Conservation (phyloP, 1,139 yeast species). For the Geotrichum bryndzae region DNA sequence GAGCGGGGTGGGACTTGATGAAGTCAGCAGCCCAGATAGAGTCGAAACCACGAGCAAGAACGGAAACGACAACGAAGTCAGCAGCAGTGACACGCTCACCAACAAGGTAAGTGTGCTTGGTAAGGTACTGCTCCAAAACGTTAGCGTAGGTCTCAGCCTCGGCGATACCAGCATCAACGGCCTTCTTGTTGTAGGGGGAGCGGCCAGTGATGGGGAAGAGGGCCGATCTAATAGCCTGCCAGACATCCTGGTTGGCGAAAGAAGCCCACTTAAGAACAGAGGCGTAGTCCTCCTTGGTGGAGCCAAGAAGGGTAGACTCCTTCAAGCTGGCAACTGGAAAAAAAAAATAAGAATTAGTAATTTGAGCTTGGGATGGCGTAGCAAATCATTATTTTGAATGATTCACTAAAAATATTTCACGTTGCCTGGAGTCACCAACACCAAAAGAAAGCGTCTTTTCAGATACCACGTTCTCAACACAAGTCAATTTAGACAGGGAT, state of each 20-base stretch:
- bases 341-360: neutral
- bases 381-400: neutral
- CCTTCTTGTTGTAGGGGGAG: conserved; percentile 74
- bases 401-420: neutral
- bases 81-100: conserved; percentile 87
- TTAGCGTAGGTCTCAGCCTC: conserved; percentile 38
- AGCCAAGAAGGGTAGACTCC: conserved; percentile 50
- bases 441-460: neutral
- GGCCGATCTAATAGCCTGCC: conserved; percentile 40
- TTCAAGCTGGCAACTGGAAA: conserved; percentile 34
- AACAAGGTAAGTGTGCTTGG: conserved; percentile 76
- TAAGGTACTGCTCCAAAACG: conserved; percentile 39
- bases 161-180: conserved; percentile 50
- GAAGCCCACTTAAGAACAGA: conserved; percentile 76
- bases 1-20: conserved; percentile 68
- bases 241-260: conserved; percentile 65
- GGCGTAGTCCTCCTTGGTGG: conserved; percentile 61
- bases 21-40: conserved; percentile 67
- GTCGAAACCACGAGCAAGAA: conserved; percentile 60
- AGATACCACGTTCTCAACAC: conserved; percentile 11
- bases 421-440: neutral
- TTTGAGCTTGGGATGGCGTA: neutral
- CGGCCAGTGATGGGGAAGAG: conserved; percentile 46
- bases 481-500: conserved; percentile 13
- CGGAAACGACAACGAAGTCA: conserved; percentile 63